Conservation (phyloP, 371 early-diverging fungal species). For the Mortierella sp. region DNA sequence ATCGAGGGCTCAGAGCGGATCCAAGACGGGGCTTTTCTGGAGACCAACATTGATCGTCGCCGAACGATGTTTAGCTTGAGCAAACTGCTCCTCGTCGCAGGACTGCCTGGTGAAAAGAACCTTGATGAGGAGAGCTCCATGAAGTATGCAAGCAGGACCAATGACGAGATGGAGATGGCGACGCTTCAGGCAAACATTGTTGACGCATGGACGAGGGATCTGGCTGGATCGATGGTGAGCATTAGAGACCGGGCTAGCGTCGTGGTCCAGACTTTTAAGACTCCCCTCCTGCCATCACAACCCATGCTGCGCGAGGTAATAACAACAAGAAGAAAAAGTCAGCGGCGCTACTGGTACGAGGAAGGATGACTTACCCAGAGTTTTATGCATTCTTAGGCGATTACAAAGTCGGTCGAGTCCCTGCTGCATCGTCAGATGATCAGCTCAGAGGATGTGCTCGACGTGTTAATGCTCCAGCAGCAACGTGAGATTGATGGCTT, state of each 20-base stretch:
- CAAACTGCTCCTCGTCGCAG: slow-evolving; percentile 40
- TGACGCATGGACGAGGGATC: slow-evolving; percentile 26
- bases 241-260: slow-evolving; percentile 23
- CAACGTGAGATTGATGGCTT: slow-evolving; percentile 22
- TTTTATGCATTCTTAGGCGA: slow-evolving; percentile 10
- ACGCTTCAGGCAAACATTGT: slow-evolving; percentile 29
- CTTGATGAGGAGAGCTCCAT: slow-evolving; percentile 10
- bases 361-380: no score
- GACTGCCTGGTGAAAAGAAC: slow-evolving; percentile 6
- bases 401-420: slow-evolving; percentile 3
- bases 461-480: slow-evolving; percentile 42
- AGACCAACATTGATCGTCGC: slow-evolving; percentile 39
- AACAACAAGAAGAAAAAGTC: neutral
- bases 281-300: slow-evolving; percentile 20
- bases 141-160: slow-evolving; percentile 24
- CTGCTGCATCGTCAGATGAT: slow-evolving; percentile 32
- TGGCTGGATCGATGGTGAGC: slow-evolving; percentile 14
- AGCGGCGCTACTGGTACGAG: no score
- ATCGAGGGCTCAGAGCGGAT: slow-evolving; percentile 22
- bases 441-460: slow-evolving; percentile 45
- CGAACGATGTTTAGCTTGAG: slow-evolving; percentile 38
- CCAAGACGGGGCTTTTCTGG: slow-evolving; percentile 25
- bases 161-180: slow-evolving; percentile 41
- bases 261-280: slow-evolving; percentile 18
- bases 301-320: slow-evolving; percentile 21